Evolutionary conservation across 2,329 filamentous ascomycete species (phyloP).

Genomic region (Verticillium zaregamsianum): DNA sequence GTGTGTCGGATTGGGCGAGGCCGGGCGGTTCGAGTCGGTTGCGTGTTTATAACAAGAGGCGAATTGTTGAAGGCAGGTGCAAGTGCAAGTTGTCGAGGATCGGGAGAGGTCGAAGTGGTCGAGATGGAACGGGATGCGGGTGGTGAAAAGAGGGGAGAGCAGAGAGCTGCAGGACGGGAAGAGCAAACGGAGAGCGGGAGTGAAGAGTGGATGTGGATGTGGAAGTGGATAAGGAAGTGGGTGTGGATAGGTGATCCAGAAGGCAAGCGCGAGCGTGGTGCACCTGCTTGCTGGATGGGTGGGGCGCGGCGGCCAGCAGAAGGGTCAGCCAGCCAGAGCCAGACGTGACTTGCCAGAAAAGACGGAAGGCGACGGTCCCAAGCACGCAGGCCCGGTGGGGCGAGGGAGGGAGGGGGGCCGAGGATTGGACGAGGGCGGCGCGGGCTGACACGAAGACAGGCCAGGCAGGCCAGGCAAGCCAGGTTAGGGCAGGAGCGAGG

Average conservation of each 20-base stretch:
- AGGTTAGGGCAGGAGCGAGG: neutral
- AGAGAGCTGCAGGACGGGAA: neutral
- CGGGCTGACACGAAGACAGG: conserved; percentile 8
- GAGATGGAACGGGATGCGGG: neutral
- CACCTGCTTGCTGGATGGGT: neutral
- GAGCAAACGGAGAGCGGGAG: neutral
- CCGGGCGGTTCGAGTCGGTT: neutral
- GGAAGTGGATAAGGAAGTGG: neutral
- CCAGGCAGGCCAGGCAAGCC: neutral
- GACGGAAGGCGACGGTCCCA: neutral
- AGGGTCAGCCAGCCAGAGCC: neutral
- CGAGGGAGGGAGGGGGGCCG: conserved; percentile 1
- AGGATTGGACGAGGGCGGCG: conserved; percentile 6
- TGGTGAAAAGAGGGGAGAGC: neutral
- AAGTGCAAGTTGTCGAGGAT: too few species aligned
- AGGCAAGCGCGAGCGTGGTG: neutral
- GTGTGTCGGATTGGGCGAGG: neutral
- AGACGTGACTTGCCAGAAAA: neutral
- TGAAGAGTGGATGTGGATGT: neutral
- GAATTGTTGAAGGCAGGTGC: neutral
- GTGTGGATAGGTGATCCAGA: neutral
- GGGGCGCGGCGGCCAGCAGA: neutral
- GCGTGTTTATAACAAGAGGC: neutral
- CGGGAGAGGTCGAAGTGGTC: neutral
- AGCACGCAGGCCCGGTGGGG: neutral